Evolutionary conservation across 805 yeast species (phyloP).

Genomic region (Barnettozyma vustinii): DNA sequence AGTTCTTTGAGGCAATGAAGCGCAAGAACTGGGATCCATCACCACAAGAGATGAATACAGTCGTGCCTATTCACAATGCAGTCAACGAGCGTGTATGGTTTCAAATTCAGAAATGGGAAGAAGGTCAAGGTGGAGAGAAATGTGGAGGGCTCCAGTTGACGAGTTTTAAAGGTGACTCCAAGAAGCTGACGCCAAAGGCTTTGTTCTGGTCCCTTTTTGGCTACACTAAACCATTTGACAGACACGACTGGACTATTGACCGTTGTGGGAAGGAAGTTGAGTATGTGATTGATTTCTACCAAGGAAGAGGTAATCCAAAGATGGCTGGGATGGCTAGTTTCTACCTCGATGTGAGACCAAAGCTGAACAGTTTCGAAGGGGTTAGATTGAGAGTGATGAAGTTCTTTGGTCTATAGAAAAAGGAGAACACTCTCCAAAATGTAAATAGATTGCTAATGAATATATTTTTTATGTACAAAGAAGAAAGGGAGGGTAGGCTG

Average conservation of each 20-base stretch:
- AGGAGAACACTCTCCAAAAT: background rate
- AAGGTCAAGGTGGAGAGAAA: constrained; percentile 44
- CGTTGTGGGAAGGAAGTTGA: constrained; percentile 81
- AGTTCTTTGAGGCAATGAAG: constrained; percentile 90
- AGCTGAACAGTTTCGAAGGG: constrained; percentile 78
- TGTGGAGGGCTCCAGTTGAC: constrained; percentile 87
- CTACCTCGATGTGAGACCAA: constrained; percentile 88
- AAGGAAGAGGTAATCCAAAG: constrained; percentile 43
- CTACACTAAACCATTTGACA: constrained; percentile 77
- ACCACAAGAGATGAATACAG: constrained; percentile 77
- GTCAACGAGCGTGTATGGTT: constrained; percentile 93
- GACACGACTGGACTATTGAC: constrained; percentile 91
- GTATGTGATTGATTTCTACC: constrained; percentile 89
- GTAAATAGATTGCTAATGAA: constrained; percentile 3
- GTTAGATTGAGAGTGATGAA: constrained; percentile 57
- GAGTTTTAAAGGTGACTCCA: constrained; percentile 84
- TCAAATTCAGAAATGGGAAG: constrained; percentile 81
- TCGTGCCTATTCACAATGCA: constrained; percentile 90
- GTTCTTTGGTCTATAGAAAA: constrained; percentile 47
- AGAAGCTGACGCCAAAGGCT: constrained; percentile 85
- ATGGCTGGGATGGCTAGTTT: constrained; percentile 52
- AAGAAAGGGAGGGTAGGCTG: background rate
- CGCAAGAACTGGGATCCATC: constrained; percentile 85
- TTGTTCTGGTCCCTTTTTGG: constrained; percentile 62
- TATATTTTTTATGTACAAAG: constrained; percentile 1